Evolutionary conservation across 495 filamentous ascomycete genomes (phyloP).

Genomic region (Bacidia gigantensis): DNA sequence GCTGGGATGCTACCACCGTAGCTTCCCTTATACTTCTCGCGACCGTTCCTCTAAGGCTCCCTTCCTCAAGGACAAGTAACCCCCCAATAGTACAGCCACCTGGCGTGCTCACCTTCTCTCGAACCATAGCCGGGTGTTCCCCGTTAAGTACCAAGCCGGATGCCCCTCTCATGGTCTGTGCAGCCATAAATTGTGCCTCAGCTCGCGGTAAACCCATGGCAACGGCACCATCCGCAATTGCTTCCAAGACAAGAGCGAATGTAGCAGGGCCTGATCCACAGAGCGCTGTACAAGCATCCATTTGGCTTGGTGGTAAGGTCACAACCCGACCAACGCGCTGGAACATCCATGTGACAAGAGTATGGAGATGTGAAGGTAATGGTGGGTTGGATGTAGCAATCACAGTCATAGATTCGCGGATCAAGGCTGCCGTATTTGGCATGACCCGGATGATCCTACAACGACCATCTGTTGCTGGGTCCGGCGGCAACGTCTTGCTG

Average conservation of each 20-base stretch:
- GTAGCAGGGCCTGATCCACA: slow-evolving; percentile 72
- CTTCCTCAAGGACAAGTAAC: slow-evolving; percentile 63
- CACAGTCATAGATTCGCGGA: slow-evolving; percentile 72
- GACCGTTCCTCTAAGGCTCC: slow-evolving; percentile 52
- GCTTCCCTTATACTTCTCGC: slow-evolving; percentile 65
- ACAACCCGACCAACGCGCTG: slow-evolving; percentile 47
- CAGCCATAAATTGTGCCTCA: slow-evolving; percentile 68
- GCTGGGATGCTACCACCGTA: slow-evolving; percentile 57
- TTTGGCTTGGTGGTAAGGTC: slow-evolving; percentile 45
- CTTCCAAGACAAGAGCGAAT: slow-evolving; percentile 64
- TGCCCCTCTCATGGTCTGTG: slow-evolving; percentile 58
- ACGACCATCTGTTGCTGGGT: slow-evolving; percentile 15
- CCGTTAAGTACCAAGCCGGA: slow-evolving; percentile 55
- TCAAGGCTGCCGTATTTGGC: slow-evolving; percentile 58
- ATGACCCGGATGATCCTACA: slow-evolving; percentile 59
- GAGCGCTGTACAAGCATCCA: slow-evolving; percentile 64
- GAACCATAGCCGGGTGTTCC: slow-evolving; percentile 62
- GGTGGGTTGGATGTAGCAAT: slow-evolving; percentile 48
- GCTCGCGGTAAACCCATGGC: slow-evolving; percentile 67
- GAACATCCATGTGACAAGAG: slow-evolving; percentile 65
- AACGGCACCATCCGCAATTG: slow-evolving; percentile 62
- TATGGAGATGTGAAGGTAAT: slow-evolving; percentile 29
- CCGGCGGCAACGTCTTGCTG: slow-evolving; percentile 4
- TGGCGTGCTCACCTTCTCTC: slow-evolving; percentile 67
- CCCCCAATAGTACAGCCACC: slow-evolving; percentile 74